phyloP scores from a whole-genome alignment of 1,284 basidiomycete species.

The Bjerkandera adusta region DNA sequence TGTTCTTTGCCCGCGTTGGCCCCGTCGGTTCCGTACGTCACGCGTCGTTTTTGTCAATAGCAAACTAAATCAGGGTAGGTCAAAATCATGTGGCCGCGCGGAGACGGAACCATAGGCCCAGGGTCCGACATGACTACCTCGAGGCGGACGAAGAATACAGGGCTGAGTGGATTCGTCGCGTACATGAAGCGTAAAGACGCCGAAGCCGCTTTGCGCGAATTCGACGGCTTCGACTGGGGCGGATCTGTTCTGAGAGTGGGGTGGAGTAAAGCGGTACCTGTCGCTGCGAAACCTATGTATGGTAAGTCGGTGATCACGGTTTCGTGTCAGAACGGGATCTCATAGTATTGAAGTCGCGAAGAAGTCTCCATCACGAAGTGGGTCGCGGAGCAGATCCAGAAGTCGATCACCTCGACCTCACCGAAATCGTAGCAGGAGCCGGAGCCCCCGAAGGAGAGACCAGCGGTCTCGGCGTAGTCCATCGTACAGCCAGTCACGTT shows the following conservation, averaged over 20 bases:
- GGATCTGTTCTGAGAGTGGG: constrained; percentile 82
- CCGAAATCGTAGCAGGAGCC: constrained; percentile 35
- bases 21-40: constrained; percentile 65
- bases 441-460: too few relatives aligned
- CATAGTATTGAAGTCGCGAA: constrained; percentile 28
- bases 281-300: constrained; percentile 78
- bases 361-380: constrained; percentile 21
- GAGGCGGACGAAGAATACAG: constrained; percentile 63
- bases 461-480: constrained; percentile 32
- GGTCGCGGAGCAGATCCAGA: constrained; percentile 27
- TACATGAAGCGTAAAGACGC: constrained; percentile 94
- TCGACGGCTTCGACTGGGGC: constrained; percentile 92
- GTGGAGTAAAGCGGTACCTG: constrained; percentile 94
- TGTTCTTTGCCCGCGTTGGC: constrained; percentile 54
- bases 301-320: constrained; percentile 67
- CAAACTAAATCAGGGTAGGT: too few relatives aligned
- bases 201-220: constrained; percentile 80
- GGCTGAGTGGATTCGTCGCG: constrained; percentile 92
- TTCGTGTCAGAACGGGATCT: neutral
- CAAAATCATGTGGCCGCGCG: constrained; percentile 95
- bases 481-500: constrained; percentile 22
- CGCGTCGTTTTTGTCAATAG: neutral
- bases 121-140: constrained; percentile 74
- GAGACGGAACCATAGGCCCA: constrained; percentile 58
- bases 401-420: constrained; percentile 18